Evolutionary conservation across 78 protist genomes (phyloP).

Genomic region (Anaeramoeba ignava): DNA sequence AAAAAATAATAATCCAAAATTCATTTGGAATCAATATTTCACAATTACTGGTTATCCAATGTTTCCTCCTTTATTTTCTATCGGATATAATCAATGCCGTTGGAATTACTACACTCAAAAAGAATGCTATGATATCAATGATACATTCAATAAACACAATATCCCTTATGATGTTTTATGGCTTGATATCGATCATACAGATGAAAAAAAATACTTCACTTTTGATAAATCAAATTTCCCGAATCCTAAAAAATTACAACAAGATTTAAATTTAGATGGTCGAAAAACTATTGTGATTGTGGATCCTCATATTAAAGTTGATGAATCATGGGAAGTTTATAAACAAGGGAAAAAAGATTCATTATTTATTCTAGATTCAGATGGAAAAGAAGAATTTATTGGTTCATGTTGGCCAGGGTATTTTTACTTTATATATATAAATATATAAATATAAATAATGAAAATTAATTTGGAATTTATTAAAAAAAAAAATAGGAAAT

Average conservation of each 20-base stretch:
- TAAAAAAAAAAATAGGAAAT: too few species aligned
- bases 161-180: slow-evolving; percentile 94
- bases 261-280: neutral
- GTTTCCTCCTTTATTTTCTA: slow-evolving; percentile 76
- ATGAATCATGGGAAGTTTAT: slow-evolving; percentile 62
- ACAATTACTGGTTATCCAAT: slow-evolving; percentile 65
- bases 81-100: slow-evolving; percentile 96
- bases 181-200: slow-evolving; percentile 99
- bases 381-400: too few species aligned
- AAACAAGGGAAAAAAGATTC: slow-evolving; percentile 49
- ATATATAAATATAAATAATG: too few species aligned
- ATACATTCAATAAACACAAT: slow-evolving; percentile 54
- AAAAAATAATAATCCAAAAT: neutral
- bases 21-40: slow-evolving; percentile 26
- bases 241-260: slow-evolving; percentile 47
- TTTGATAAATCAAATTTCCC: slow-evolving; percentile 87
- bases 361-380: too few species aligned
- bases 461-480: too few species aligned
- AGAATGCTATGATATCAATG: slow-evolving; percentile 11
- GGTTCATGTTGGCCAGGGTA: too few species aligned
- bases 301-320: slow-evolving; percentile 93
- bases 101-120: slow-evolving; percentile 88
- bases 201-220: slow-evolving; percentile 91
- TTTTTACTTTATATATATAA: too few species aligned
- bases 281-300: slow-evolving; percentile 80